phyloP scores from a whole-genome alignment of 2,329 filamentous ascomycete species.

The Dactylellina sp. region DNA sequence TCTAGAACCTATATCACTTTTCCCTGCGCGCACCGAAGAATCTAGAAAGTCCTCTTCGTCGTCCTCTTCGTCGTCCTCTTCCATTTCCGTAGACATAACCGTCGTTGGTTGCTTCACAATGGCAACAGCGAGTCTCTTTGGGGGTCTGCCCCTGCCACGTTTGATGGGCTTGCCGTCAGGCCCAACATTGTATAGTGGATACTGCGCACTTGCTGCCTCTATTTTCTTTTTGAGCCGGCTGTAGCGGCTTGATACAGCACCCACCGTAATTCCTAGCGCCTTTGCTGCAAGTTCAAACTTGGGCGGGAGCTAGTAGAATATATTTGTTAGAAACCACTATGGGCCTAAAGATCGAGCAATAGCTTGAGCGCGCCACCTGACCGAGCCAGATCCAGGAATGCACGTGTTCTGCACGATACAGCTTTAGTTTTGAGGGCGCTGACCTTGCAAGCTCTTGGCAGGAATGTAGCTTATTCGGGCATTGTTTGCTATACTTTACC shows the following conservation, averaged over 20 bases:
- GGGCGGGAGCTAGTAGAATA: constrained; percentile 29
- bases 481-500: background rate
- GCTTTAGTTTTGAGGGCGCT: no score
- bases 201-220: constrained; percentile 7
- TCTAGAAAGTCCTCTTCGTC: constrained; percentile 4
- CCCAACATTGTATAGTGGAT: constrained; percentile 44
- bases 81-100: background rate
- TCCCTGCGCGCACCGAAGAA: background rate
- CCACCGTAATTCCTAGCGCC: constrained; percentile 26
- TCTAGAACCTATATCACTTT: background rate
- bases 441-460: no score
- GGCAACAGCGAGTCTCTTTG: constrained; percentile 5
- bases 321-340: background rate
- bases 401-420: no score
- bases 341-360: no score
- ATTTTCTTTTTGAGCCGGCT: constrained; percentile 48
- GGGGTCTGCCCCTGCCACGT: constrained; percentile 35
- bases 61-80: constrained; percentile 20
- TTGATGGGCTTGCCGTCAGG: constrained; percentile 45
- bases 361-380: background rate
- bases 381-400: background rate
- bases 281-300: constrained; percentile 45
- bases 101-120: background rate
- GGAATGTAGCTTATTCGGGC: background rate
- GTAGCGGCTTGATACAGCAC: constrained; percentile 36